A percentile compares a stretch with the other conserved stretches of the same genome.
phyloP scores from a whole-genome alignment of 73 alveolate genomes.

The Symbiodinium natans region DNA sequence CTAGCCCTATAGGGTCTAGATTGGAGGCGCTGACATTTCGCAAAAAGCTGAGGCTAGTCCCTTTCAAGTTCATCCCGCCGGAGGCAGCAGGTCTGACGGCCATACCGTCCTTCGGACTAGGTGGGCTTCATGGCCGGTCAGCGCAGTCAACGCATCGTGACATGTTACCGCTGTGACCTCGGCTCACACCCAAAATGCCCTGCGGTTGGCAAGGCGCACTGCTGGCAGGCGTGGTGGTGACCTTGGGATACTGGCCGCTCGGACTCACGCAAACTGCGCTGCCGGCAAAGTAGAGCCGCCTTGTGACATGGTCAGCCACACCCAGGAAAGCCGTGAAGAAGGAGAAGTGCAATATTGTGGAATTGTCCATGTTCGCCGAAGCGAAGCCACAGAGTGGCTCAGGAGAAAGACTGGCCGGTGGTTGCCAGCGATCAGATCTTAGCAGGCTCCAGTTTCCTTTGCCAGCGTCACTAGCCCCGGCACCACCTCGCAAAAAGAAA shows the following conservation, averaged over 20 bases:
- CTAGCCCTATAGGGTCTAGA: neutral
- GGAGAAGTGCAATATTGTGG: neutral
- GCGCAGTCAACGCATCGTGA: too few relatives aligned
- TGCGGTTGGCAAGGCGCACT: constrained; percentile 22
- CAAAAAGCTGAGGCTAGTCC: constrained; percentile 2
- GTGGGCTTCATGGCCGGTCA: too few relatives aligned
- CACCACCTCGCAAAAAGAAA: too few relatives aligned
- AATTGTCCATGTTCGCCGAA: neutral
- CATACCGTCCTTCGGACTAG: constrained; percentile 70
- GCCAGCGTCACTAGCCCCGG: too few relatives aligned
- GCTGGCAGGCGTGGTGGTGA: constrained; percentile 85
- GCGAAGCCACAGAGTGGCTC: neutral
- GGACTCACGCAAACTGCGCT: too few relatives aligned
- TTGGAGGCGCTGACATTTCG: neutral
- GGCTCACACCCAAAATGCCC: too few relatives aligned
- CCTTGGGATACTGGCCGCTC: neutral
- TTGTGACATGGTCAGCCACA: neutral
- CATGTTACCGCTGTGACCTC: too few relatives aligned
- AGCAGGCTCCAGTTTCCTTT: neutral
- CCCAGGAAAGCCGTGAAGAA: neutral
- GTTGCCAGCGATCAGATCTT: neutral
- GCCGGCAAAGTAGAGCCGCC: neutral
- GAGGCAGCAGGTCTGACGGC: constrained; percentile 49
- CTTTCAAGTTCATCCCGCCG: constrained; percentile 69
- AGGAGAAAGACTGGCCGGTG: neutral